phyloP scores from a whole-genome alignment of 1,284 basidiomycete genomes.

The Heterobasidion occidentale region DNA sequence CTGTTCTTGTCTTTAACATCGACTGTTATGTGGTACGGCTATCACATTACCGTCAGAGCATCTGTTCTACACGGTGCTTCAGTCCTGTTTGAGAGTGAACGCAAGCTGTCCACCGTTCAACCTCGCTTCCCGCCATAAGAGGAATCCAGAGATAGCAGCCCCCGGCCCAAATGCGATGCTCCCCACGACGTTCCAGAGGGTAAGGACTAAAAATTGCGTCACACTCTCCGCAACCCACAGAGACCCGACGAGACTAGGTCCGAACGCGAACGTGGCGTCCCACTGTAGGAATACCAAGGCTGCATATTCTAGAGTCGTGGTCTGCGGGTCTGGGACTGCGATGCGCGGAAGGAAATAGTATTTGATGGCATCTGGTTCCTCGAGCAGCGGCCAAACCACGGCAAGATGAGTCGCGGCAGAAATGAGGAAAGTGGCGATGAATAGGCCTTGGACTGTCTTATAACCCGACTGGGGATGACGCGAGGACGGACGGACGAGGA shows the following conservation, averaged over 20 bases:
- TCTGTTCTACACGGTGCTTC: neutral
- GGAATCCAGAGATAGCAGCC: conserved; percentile 31
- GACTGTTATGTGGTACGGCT: too few species aligned
- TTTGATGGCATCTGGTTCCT: conserved; percentile 3
- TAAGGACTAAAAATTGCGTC: conserved; percentile 8
- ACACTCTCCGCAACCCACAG: conserved; percentile 31
- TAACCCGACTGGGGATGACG: conserved; percentile 26
- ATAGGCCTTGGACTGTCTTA: conserved; percentile 25
- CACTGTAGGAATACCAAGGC: conserved; percentile 35
- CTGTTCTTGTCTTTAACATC: neutral
- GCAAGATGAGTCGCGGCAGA: conserved; percentile 30
- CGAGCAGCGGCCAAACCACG: conserved; percentile 22
- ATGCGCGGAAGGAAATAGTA: conserved; percentile 6
- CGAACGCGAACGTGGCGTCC: conserved; percentile 29
- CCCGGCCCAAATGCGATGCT: conserved; percentile 32
- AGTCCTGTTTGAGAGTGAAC: neutral
- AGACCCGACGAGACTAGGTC: conserved; percentile 26
- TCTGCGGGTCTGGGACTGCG: neutral
- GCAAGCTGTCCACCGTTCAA: conserved; percentile 14
- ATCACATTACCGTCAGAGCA: neutral
- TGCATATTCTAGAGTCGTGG: conserved; percentile 15
- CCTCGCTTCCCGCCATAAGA: conserved; percentile 33
- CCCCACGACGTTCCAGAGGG: conserved; percentile 28
- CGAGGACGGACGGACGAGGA: conserved; percentile 9
- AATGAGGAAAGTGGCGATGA: conserved; percentile 25